phyloP scores from a whole-genome alignment of 805 yeast species.

The Wickerhamiella alocasiicola region DNA sequence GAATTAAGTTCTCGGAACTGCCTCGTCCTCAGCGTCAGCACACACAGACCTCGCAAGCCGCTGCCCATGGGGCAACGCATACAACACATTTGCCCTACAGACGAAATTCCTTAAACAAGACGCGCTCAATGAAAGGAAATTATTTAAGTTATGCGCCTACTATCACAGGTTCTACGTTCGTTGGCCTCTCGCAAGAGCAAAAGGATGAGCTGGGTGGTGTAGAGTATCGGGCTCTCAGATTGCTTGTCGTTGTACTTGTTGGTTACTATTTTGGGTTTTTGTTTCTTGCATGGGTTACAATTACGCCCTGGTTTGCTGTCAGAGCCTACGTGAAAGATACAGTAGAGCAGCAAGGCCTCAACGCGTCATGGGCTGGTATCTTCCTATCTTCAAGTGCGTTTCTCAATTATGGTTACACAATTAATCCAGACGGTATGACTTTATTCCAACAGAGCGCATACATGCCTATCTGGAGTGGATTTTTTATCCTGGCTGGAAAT shows the following conservation, averaged over 20 bases:
- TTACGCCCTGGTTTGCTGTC: slow-evolving; percentile 36
- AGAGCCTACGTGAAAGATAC: slow-evolving; percentile 18
- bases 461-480: slow-evolving; percentile 46
- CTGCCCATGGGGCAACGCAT: not conserved
- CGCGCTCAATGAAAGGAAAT: slow-evolving; percentile 26
- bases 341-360: slow-evolving; percentile 44
- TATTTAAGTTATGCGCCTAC: slow-evolving; percentile 87
- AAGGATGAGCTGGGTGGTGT: slow-evolving; percentile 95
- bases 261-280: slow-evolving; percentile 62
- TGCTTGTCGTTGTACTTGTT: slow-evolving; percentile 50
- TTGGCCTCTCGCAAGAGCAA: slow-evolving; percentile 66
- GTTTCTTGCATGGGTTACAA: slow-evolving; percentile 39
- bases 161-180: slow-evolving; percentile 83
- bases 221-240: slow-evolving; percentile 79
- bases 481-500: slow-evolving; percentile 81
- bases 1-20: not conserved
- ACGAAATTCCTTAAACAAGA: not conserved
- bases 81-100: not conserved
- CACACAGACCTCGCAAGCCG: not conserved
- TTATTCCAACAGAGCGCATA: slow-evolving; percentile 54
- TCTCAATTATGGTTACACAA: slow-evolving; percentile 73
- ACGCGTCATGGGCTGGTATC: slow-evolving; percentile 88
- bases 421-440: slow-evolving; percentile 70
- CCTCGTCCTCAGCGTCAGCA: slow-evolving; percentile 7
- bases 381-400: slow-evolving; percentile 72